Evolutionary conservation across 2,329 filamentous ascomycete genomes (phyloP), one percentile per base, ranked within the genome.

Genomic region (Pyrenophora seminiperda): DNA sequence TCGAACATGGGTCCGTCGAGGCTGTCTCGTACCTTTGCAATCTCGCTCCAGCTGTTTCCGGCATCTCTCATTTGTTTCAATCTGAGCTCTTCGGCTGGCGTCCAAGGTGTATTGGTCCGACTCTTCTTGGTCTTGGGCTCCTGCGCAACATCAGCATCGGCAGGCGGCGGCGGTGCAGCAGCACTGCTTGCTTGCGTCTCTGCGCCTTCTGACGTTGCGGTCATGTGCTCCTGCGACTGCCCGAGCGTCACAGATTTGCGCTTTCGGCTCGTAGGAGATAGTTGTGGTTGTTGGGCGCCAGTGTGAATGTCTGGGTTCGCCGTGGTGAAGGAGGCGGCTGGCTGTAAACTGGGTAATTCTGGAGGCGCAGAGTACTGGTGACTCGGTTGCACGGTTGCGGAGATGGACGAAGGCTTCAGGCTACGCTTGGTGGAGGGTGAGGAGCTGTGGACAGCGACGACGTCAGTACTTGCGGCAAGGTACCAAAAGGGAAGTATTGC

Each of bases 91-190:
- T 99, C 94, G 27, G 89, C 89, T 2, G 93, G 90, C 2, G 92
- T 97, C 94, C 94, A 99, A 0, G 94, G 94, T 2, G 94, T 99
- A 71, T 99, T 99, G n/a, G 94, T 97, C 53, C 94, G 83, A 66
- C 91, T 94, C 79, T 97, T 97, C 79, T 97, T 99, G 39, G 83
- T 79, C 5, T 80, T 68, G 48, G 62, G 73, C 58, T 72, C 73
- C 54, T 66, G 70, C 9, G 54, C 48, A 43, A 59, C 42, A 19
- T 72, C 67, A 15, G 47, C 49, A 14, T 67, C 59, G 10, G 58
- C 52, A 33, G 44, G 48, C n/a, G 53, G 56, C 15, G 63, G 59
- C 51, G 61, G 47, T 32, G 68, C 62, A 33, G 68, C 62, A 17
- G 73, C 55, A 37, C 47, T 57, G 41, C 36, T 63, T 39, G 48